These are phyloP conservation scores for Penicillium dipodomyicola DNA, from an alignment of 495 filamentous ascomycete genomes.

Conservation along the genomic window DNA sequence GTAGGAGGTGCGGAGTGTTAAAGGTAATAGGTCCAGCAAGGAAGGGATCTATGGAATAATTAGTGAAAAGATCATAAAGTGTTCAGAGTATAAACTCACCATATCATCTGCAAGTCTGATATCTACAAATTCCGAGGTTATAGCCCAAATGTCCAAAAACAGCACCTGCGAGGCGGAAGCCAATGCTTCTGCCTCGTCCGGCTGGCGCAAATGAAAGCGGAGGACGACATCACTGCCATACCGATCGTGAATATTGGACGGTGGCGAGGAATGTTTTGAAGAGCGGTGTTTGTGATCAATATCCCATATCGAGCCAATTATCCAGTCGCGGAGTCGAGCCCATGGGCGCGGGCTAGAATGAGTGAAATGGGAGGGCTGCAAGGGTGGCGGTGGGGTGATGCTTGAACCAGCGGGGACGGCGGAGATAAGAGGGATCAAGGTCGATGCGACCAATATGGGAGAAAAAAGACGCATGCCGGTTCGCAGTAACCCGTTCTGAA, in stretches of 20 bases:
- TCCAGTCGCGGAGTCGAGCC: slow-evolving; percentile 61
- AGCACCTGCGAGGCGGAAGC: slow-evolving; percentile 71
- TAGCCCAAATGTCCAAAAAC: slow-evolving; percentile 87
- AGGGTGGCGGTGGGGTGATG: slow-evolving; percentile 39
- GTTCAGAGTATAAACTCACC: slow-evolving; percentile 45
- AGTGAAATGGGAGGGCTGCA: slow-evolving; percentile 36
- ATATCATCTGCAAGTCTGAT: slow-evolving; percentile 76
- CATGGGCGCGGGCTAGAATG: slow-evolving; percentile 38
- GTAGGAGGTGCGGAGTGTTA: slow-evolving; percentile 69
- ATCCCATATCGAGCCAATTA: slow-evolving; percentile 64
- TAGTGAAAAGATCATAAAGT: slow-evolving; percentile 4
- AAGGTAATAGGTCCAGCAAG: slow-evolving; percentile 78
- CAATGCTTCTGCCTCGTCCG: slow-evolving; percentile 69
- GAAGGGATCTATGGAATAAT: slow-evolving; percentile 53
- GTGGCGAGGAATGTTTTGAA: slow-evolving; percentile 30
- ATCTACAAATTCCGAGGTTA: slow-evolving; percentile 80
- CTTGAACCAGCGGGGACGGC: slow-evolving; percentile 47
- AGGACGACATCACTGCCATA: slow-evolving; percentile 84
- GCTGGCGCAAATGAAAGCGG: slow-evolving; percentile 74
- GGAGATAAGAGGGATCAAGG: slow-evolving; percentile 22
- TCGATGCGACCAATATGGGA: slow-evolving; percentile 32
- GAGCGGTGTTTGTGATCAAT: slow-evolving; percentile 29
- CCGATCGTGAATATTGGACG: slow-evolving; percentile 54
- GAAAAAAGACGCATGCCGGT: slow-evolving; percentile 18
- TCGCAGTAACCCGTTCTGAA: background rate